These are phyloP conservation scores for Metschnikowia reukaufii DNA, from an alignment of 805 yeast species.

Conservation along the genomic window DNA sequence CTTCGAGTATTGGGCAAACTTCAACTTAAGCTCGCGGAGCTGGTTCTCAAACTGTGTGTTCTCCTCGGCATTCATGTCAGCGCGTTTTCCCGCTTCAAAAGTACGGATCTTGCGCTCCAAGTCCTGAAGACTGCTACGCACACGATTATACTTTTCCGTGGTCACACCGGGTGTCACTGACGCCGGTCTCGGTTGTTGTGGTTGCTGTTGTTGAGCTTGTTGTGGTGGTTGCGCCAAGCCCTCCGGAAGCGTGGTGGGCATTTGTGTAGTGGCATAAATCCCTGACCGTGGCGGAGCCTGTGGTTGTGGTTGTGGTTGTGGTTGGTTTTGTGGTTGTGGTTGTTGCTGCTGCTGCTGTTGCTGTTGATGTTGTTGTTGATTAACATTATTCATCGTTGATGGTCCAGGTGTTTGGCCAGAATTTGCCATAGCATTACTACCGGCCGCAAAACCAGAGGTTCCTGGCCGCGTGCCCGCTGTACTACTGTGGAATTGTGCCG, in stretches of 20 bases:
- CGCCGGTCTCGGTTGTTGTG: conserved; percentile 3
- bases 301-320: conserved; percentile 5
- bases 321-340: background rate
- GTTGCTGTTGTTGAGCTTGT: background rate
- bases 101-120: conserved; percentile 50
- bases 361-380: conserved; percentile 1
- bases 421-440: background rate
- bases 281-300: conserved; percentile 4
- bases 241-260: conserved; percentile 7
- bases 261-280: conserved; percentile 3
- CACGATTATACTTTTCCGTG: conserved; percentile 41
- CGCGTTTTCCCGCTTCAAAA: conserved; percentile 49
- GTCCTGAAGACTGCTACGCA: conserved; percentile 48
- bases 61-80: conserved; percentile 46
- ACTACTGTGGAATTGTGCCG: conserved; percentile 9
- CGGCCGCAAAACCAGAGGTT: conserved; percentile 9
- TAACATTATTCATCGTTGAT: background rate
- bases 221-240: background rate
- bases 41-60: conserved; percentile 46
- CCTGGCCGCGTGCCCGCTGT: conserved; percentile 5
- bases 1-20: conserved; percentile 50
- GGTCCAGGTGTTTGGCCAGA: conserved; percentile 1
- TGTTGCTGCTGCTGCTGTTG: conserved; percentile 4
- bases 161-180: conserved; percentile 21
- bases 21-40: conserved; percentile 46